Conservation (phyloP, 164 flowering plant genomes). For the Cinnamomum micranthum region DNA sequence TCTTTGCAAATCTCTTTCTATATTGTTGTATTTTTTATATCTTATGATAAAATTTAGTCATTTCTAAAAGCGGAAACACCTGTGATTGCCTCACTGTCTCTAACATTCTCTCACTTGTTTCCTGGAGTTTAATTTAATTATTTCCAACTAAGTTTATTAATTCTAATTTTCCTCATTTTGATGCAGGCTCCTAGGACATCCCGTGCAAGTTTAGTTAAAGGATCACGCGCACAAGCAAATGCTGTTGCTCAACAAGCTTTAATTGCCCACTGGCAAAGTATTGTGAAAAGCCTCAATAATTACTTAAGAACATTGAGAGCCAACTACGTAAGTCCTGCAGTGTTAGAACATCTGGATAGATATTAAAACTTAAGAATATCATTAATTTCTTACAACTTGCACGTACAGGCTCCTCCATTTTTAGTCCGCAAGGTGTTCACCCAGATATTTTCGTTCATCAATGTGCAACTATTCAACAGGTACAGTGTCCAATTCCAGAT, state of each 20-base stretch:
- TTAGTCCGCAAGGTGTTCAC: conserved; percentile 80
- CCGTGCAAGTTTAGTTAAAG: conserved; percentile 83
- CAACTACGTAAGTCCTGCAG: conserved; percentile 62
- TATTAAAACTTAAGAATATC: neutral
- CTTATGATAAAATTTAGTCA: no score
- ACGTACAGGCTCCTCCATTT: conserved; percentile 80
- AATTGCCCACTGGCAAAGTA: conserved; percentile 98
- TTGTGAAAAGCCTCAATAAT: conserved; percentile 71
- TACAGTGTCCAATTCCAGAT: conserved; percentile 12
- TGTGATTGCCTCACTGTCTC: neutral
- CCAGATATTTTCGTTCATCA: conserved; percentile 91
- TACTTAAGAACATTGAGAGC: conserved; percentile 72
- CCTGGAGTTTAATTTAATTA: neutral
- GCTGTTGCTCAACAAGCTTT: conserved; percentile 95
- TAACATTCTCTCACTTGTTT: neutral
- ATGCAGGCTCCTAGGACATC: conserved; percentile 92
- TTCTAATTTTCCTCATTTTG: neutral
- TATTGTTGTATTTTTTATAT: no score
- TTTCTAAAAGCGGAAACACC: no score
- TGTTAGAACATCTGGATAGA: neutral
- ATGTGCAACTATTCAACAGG: conserved; percentile 97
- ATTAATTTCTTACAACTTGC: conserved; percentile 7
- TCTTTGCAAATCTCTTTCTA: no score
- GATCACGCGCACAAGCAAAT: conserved; percentile 82
- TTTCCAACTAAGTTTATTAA: neutral